phyloP scores from a whole-genome alignment of 1,139 yeast genomes.

The Zygotorulaspora mrakii region DNA sequence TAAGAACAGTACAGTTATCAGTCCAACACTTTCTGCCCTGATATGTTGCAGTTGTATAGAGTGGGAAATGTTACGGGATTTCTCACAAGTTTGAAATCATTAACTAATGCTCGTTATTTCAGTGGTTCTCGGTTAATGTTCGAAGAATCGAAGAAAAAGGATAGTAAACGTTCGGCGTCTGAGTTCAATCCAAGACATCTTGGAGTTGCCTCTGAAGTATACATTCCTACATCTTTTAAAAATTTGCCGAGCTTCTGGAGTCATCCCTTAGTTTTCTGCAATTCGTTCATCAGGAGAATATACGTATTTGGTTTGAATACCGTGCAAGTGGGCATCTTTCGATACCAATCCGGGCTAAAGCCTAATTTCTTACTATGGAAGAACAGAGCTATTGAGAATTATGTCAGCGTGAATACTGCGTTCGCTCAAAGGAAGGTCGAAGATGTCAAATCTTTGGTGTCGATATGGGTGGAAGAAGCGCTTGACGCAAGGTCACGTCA shows the following conservation, averaged over 20 bases:
- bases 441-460: conserved; percentile 44
- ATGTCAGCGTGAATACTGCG: conserved; percentile 62
- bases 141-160: conserved; percentile 12
- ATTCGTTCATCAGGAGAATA: conserved; percentile 46
- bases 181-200: conserved; percentile 41
- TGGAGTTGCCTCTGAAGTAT: conserved; percentile 47
- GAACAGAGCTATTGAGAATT: conserved; percentile 64
- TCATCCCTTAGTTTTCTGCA: conserved; percentile 42
- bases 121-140: conserved; percentile 1
- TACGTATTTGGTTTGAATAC: conserved; percentile 60
- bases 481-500: conserved; percentile 47
- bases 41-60: too few relatives aligned
- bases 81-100: not conserved
- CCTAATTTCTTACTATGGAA: conserved; percentile 70
- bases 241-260: conserved; percentile 44
- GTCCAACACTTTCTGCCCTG: too few relatives aligned
- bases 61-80: too few relatives aligned
- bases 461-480: conserved; percentile 62
- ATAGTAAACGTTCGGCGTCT: conserved; percentile 9
- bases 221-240: conserved; percentile 47
- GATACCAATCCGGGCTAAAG: conserved; percentile 58
- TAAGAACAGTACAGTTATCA: too few relatives aligned
- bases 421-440: conserved; percentile 53
- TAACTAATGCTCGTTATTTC: not conserved
- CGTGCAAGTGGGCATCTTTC: conserved; percentile 58